These are phyloP conservation scores for Talaromyces sp. DNA, from an alignment of 2,329 filamentous ascomycete genomes.

Conservation along the genomic window DNA sequence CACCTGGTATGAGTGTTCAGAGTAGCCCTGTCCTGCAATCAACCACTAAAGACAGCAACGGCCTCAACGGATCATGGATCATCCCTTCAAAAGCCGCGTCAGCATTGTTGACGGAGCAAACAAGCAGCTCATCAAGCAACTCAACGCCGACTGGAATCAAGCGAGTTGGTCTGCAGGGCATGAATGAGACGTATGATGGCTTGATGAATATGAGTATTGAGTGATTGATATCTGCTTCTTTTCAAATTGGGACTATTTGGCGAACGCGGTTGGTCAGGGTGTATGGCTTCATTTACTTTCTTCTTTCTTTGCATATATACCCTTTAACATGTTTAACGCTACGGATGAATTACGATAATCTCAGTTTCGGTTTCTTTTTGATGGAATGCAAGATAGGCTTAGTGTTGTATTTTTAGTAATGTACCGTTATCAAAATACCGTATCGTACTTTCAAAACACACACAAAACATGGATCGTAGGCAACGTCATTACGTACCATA, in stretches of 20 bases:
- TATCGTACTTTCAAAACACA: background rate
- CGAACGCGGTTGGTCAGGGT: background rate
- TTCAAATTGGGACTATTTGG: background rate
- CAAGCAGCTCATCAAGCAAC: constrained; percentile 31
- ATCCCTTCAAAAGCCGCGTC: constrained; percentile 61
- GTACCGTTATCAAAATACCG: background rate
- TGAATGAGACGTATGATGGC: constrained; percentile 92
- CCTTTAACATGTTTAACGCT: background rate
- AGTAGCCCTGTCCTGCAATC: constrained; percentile 80
- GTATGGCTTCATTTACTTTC: background rate
- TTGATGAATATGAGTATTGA: constrained; percentile 98
- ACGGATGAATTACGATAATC: background rate
- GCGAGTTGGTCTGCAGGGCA: constrained; percentile 79
- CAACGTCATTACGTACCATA: background rate
- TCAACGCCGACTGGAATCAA: constrained; percentile 53
- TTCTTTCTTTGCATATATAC: background rate
- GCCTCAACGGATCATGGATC: constrained; percentile 60
- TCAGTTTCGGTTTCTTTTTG: background rate
- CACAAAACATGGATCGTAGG: background rate
- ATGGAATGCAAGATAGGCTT: background rate
- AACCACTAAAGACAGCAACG: constrained; percentile 63
- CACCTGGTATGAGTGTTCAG: constrained; percentile 83
- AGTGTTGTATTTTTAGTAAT: background rate
- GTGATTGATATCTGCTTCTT: constrained; percentile 39
- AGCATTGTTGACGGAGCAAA: constrained; percentile 45